A percentile compares a stretch with the other conserved stretches of the same genome.
These are phyloP conservation scores for Licmophora abbreviata DNA, from an alignment of 108 stramenopile species.

Conservation along the genomic window DNA sequence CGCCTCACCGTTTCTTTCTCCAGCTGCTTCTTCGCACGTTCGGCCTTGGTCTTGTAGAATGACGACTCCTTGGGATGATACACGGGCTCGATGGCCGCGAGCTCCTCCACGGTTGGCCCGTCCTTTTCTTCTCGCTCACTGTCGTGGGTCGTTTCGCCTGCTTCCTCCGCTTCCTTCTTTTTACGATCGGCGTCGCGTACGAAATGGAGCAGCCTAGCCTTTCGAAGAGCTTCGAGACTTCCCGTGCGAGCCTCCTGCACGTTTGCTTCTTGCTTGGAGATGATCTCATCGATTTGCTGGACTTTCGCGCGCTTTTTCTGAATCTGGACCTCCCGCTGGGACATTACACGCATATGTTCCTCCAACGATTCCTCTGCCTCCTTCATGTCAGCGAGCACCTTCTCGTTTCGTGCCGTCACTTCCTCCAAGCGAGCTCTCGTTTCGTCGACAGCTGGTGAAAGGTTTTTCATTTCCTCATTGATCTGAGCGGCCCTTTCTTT, in stretches of 20 bases:
- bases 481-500: constrained; percentile 24
- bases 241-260: constrained; percentile 9
- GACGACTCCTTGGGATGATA: constrained; percentile 24
- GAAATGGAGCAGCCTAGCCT: constrained; percentile 8
- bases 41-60: constrained; percentile 42
- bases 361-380: constrained; percentile 44
- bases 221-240: constrained; percentile 9
- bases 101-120: constrained; percentile 58
- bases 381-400: constrained; percentile 53
- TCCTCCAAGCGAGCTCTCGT: constrained; percentile 40
- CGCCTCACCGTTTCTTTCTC: constrained; percentile 50
- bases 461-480: constrained; percentile 30
- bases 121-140: constrained; percentile 5
- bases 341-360: constrained; percentile 28
- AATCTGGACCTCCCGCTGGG: constrained; percentile 36
- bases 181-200: too few species aligned
- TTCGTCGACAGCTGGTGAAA: constrained; percentile 40
- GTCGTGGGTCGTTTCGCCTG: constrained; percentile 2
- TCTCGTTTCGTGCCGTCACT: constrained; percentile 48
- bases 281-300: constrained; percentile 39
- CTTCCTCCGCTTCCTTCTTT: constrained; percentile 13
- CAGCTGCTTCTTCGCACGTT: constrained; percentile 32
- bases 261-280: constrained; percentile 12
- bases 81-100: constrained; percentile 47
- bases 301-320: constrained; percentile 46